Evolutionary conservation across 148 eudicot genomes (phyloP), one percentile per base, ranked within the genome.

Genomic region (Beta vulgaris): DNA sequence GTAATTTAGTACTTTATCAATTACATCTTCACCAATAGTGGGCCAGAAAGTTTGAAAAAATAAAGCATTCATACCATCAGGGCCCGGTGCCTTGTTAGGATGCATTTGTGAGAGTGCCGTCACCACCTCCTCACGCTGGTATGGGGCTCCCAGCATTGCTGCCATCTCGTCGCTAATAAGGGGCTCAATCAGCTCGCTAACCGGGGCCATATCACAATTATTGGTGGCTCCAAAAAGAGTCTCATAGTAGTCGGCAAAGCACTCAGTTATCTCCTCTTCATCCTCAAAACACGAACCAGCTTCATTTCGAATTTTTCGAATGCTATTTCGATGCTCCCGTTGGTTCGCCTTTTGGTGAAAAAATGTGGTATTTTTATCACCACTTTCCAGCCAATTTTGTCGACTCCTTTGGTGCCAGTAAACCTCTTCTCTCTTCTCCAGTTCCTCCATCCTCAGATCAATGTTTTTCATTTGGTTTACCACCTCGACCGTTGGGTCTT

Each of bases 311-410:
- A 48, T 18, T 8, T n/a, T 23, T 0, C 0, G 3, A 5, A 69
- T 49, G 4, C 3, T 3, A 34, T 69, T 69, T 0, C 72, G 9
- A 2, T 46, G 6, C 28, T 1, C 2, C 15, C 72, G 26, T 12
- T 68, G 37, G 0, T 8, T 49, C 1, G 59, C 73, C 49, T 69
- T 69, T 2, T 34, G 37, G 7, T 69, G 59, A 7, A 69, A 29
- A 18, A 31, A 69, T 23, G 1, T 19, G 9, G 73, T 69, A 25
- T 69, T 69, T 25, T 69, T 69, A 9, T 69, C 60, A 1, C 73
- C 59, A 19, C 23, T 18, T 21, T 51, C 7, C 3, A 51, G 4
- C 57, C 57, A 51, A 18, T 2, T 6, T 2, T 51, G 23, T 19
- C 57, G 3, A 4, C 57, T 51, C 4, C 57, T 40, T 40, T 40